Evolutionary conservation across 2,329 filamentous ascomycete genomes (phyloP), one percentile per base, ranked within the genome.

Genomic region (Penicillium sp.): DNA sequence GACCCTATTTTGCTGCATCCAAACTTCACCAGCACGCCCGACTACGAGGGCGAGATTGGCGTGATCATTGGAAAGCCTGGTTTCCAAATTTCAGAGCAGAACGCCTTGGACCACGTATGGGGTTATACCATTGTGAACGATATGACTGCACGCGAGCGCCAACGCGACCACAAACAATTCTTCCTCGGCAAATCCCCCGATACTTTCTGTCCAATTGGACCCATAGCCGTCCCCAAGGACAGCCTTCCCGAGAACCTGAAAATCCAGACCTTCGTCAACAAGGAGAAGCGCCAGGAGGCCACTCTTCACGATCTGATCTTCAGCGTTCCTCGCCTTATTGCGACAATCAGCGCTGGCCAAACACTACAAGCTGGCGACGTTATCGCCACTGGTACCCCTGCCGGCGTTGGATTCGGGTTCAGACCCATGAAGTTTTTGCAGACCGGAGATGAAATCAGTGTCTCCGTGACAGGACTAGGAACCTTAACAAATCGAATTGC

Each of bases 121-220:
- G 80, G 79, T 0, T 81, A 76, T 52, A 80, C 78, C 0, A 80
- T 80, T 32, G 71, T 78, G 38, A 82, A 82, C 55, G 80, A 82
- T 43, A 67, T 81, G n/a, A 80, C 79, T 0, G 77, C 78, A 0
- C 66, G 80, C 9, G 76, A 77, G 38, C 71, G 73, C 55, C 80
- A 82, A 60, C 63, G 77, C 24, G 78, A 82, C 42, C 80, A 82
- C 50, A 81, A 82, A 60, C 80, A 83, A 53, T 82, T 81, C 60
- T 82, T 76, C 47, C 75, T 83, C 42, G 79, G 80, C 7, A 82
- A 82, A 59, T 79, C 75, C 0, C 65, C 73, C 0, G 78, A 82
- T 58, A 80, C 77, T 0, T 81, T 77, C 54, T 81, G 78, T 52
- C 78, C 78, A 0, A 81, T 81, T 70, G 79, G 78, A 0, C 78